phyloP scores from a whole-genome alignment of 169 alveolate species.

The Cryptosporidium sp. region DNA sequence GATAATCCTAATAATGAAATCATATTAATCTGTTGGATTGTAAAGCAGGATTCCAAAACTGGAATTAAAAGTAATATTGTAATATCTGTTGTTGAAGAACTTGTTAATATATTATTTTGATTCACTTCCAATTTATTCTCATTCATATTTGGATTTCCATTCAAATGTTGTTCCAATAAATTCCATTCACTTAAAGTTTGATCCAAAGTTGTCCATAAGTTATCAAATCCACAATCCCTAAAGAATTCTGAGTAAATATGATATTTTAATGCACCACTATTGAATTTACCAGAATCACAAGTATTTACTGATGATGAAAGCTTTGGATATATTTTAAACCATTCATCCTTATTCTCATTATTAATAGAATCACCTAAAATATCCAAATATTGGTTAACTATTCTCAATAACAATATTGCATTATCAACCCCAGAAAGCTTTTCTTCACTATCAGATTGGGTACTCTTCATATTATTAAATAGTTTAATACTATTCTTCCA shows the following conservation, averaged over 20 bases:
- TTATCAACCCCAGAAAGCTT: slow-evolving; percentile 44
- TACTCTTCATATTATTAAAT: slow-evolving; percentile 9
- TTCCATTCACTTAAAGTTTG: slow-evolving; percentile 61
- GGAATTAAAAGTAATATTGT: slow-evolving; percentile 62
- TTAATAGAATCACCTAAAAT: slow-evolving; percentile 44
- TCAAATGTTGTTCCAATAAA: slow-evolving; percentile 5
- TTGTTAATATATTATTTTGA: slow-evolving; percentile 2
- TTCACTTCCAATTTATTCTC: background rate
- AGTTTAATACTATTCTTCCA: slow-evolving; percentile 29
- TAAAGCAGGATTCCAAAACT: slow-evolving; percentile 50
- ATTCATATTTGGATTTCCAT: slow-evolving; percentile 1
- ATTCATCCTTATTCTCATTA: slow-evolving; percentile 4
- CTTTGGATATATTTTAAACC: slow-evolving; percentile 18
- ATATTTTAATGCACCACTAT: slow-evolving; percentile 5
- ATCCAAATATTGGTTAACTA: slow-evolving; percentile 66
- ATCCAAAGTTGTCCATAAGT: slow-evolving; percentile 42
- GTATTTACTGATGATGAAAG: background rate
- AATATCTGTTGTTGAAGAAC: background rate
- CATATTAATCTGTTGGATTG: slow-evolving; percentile 59
- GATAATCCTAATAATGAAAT: slow-evolving; percentile 50
- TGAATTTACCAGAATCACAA: slow-evolving; percentile 1
- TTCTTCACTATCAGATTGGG: background rate
- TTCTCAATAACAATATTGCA: slow-evolving; percentile 42
- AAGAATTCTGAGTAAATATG: slow-evolving; percentile 65
- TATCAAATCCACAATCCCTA: slow-evolving; percentile 55